Evolutionary conservation across 805 yeast species (phyloP).

Genomic region (Metschnikowia proteae): DNA sequence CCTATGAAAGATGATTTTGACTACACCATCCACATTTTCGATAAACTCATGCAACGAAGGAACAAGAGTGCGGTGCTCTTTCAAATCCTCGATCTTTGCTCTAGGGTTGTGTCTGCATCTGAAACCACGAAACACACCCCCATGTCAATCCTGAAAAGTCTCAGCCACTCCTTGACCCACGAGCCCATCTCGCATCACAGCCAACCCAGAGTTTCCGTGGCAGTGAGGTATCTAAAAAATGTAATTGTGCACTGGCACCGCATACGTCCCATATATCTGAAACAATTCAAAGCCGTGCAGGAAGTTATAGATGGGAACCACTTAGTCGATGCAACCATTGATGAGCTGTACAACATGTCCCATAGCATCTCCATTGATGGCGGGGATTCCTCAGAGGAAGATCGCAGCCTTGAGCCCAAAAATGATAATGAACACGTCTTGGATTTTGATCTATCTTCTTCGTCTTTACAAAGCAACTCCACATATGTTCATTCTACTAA

Average conservation of each 20-base stretch:
- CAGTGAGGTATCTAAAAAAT: slow-evolving; percentile 51
- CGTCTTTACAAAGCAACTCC: slow-evolving; percentile 3
- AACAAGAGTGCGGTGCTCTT: slow-evolving; percentile 31
- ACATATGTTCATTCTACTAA: neutral
- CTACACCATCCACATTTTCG: slow-evolving; percentile 39
- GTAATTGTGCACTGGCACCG: slow-evolving; percentile 49
- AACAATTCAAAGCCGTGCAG: slow-evolving; percentile 15
- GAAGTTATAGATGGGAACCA: slow-evolving; percentile 17
- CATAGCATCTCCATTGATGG: slow-evolving; percentile 22
- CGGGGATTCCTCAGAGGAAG: slow-evolving; percentile 13
- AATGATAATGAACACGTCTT: neutral
- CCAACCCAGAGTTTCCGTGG: slow-evolving; percentile 47
- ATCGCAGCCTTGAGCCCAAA: neutral
- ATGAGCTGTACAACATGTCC: slow-evolving; percentile 32
- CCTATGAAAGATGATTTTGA: slow-evolving; percentile 51
- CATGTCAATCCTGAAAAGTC: slow-evolving; percentile 40
- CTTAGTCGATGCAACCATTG: slow-evolving; percentile 12
- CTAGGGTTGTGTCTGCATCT: slow-evolving; percentile 33
- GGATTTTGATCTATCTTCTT: neutral
- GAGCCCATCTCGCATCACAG: slow-evolving; percentile 37
- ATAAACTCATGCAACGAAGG: slow-evolving; percentile 27
- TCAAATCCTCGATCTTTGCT: slow-evolving; percentile 40
- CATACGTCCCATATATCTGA: slow-evolving; percentile 19
- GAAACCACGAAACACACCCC: slow-evolving; percentile 21
- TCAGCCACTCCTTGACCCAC: slow-evolving; percentile 57